phyloP scores from a whole-genome alignment of 257 asterid genomes.

The Ophiorrhiza pumila region DNA sequence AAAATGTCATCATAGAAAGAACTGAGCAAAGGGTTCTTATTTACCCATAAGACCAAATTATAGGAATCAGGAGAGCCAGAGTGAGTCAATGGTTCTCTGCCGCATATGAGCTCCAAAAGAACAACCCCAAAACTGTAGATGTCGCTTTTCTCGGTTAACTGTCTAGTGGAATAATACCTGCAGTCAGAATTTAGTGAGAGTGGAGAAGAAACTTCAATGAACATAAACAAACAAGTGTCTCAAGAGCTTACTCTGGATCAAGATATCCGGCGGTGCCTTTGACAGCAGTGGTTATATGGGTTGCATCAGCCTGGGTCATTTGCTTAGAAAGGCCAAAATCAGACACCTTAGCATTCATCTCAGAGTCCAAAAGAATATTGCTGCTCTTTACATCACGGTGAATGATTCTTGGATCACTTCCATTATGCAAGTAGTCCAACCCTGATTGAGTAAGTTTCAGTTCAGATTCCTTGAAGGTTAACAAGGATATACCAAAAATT shows the following conservation, averaged over 20 bases:
- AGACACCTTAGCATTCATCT: conserved; percentile 85
- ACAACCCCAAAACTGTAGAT: conserved; percentile 94
- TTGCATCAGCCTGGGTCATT: conserved; percentile 68
- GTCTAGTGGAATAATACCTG: conserved; percentile 89
- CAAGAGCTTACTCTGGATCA: conserved; percentile 77
- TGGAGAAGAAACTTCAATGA: neutral
- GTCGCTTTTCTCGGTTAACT: conserved; percentile 88
- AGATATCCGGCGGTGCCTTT: conserved; percentile 97
- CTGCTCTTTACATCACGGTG: conserved; percentile 93
- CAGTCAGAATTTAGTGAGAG: conserved; percentile 2
- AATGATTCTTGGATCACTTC: conserved; percentile 77
- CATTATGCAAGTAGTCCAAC: conserved; percentile 82
- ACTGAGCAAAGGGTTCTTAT: neutral
- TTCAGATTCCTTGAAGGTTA: neutral
- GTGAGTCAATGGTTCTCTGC: conserved; percentile 85
- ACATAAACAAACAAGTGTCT: neutral
- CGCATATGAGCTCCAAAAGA: conserved; percentile 89
- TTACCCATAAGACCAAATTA: conserved; percentile 87
- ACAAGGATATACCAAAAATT: neutral
- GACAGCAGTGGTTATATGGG: conserved; percentile 79
- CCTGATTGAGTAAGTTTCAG: conserved; percentile 34
- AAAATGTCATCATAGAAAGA: neutral
- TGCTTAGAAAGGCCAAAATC: conserved; percentile 95
- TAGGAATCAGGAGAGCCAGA: conserved; percentile 91
- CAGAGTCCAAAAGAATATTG: conserved; percentile 77